phyloP scores from a whole-genome alignment of 768 basidiomycete genomes.

The Nidula microcarpa region DNA sequence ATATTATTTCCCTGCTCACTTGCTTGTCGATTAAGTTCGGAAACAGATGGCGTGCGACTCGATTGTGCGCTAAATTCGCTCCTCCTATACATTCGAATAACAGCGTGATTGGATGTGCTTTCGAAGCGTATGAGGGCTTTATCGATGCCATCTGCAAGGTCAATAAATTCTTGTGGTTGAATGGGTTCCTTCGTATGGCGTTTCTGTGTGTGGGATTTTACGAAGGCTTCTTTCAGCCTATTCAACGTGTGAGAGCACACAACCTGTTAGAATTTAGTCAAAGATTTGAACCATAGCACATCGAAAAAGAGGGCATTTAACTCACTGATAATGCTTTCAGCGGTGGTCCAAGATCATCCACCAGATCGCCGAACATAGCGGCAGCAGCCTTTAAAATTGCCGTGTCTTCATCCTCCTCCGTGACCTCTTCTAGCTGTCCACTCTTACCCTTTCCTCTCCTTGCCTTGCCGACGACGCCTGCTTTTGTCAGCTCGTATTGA shows the following conservation, averaged over 20 bases:
- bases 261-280: constrained; percentile 33
- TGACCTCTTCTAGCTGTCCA: constrained; percentile 7
- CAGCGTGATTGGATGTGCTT: constrained; percentile 79
- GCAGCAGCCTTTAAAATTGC: constrained; percentile 61
- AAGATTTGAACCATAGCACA: background rate
- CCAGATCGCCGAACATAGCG: constrained; percentile 71
- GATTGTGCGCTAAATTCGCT: constrained; percentile 29
- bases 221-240: constrained; percentile 64
- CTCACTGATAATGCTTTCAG: constrained; percentile 70
- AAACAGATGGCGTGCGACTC: constrained; percentile 16
- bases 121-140: constrained; percentile 72
- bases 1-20: constrained; percentile 26
- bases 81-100: constrained; percentile 69
- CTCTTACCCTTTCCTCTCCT: constrained; percentile 14
- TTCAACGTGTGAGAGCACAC: constrained; percentile 59
- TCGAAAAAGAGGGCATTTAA: constrained; percentile 1
- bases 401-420: constrained; percentile 27
- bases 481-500: constrained; percentile 78
- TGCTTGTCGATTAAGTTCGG: constrained; percentile 8
- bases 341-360: constrained; percentile 79
- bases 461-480: constrained; percentile 28
- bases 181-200: constrained; percentile 27
- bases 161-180: constrained; percentile 57
- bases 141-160: constrained; percentile 64
- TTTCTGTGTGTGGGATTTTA: constrained; percentile 33